Evolutionary conservation across 2,329 filamentous ascomycete species (phyloP), one percentile per base, ranked within the genome.

Genomic region (Aspergillus quadricinctus): DNA sequence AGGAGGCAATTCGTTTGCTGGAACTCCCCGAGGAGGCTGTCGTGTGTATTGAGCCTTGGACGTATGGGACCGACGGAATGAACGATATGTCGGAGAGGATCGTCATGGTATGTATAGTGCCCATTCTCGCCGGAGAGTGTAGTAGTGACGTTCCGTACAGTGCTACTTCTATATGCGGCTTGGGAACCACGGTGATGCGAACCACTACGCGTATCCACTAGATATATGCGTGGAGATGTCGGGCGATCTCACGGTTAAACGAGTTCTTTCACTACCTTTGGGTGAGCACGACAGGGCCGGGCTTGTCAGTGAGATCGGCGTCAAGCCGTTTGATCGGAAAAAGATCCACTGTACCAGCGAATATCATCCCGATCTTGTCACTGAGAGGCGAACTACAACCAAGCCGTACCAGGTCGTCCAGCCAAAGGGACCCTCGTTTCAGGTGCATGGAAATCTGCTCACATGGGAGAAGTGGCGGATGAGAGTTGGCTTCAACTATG

Each of bases 121-220:
- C 17, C 28, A 2, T 1, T 14, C 9, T 10, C 4, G 3, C 9
- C 4, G 21, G 19, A 37, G 31, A 17, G 31, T 17, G 5, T 3
- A 37, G 31, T 17, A 37, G 31, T 37, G 14, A 37, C 31, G 5
- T 37, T 37, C 31, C 6, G 14, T 40, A 23, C 10, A 68, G 65
- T 67, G 65, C 21, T 67, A 60, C 52, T 75, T 76, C 57, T 77
- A 77, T 62, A 71, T 76, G 68, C 66, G 74, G 3, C 60, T 81
- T 0, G 53, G 70, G 0, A 66, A 74, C 0, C 72, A 80, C 31
- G 65, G 68, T 0, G 80, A 83, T 54, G 77, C 80, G 35, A 84
- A 85, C 62, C 79, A 81, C 66, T 84, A 84, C 61, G 81, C 82
- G 3, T 83, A 83, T 54, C 82, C 83, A 0, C 72, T 84, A 8